Evolutionary conservation across 441 rosid genomes (phyloP), one percentile per base, ranked within the genome.

Genomic region (Euphorbia celastroides): DNA sequence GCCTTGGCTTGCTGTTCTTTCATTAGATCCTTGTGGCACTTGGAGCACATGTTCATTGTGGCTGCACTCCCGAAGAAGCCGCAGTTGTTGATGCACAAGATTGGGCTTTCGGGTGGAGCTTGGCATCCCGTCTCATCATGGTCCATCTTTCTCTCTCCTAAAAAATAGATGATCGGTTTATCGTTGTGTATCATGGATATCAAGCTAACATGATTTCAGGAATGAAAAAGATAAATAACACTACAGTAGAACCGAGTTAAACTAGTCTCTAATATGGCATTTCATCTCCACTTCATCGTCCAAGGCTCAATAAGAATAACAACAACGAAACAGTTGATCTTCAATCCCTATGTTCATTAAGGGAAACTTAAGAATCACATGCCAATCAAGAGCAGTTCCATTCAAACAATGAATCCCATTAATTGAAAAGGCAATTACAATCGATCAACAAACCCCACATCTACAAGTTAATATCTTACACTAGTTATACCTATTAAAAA

Each of bases 61-160:
- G 89, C 89, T 8, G 87, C 83, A 46, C 86, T 84, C 64, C 86
- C 87, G 12, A 82, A 82, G 81, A 84, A 80, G 77, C 98, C 98
- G 25, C 97, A 93, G 58, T 90, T 90, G 81, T 93, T 93, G 59
- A 87, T 36, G 76, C 98, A 93, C 56, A 88, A 74, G 75, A 87
- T 87, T 10, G 97, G 93, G 59, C 89, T 80, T 73, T 93, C 98
- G 2, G 95, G 93, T 68, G 93, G 88, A 74, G 96, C 88, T 72
- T 90, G 98, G 81, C 97, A 93, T 79, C 93, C 97, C 75, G 97
- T 90, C 83, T 93, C 87, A 64, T 92, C 91, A 50, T 88, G 96
- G 80, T 89, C 94, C 97, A 92, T 92, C 72, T 86, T 82, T 71
- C 68, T 71, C 75, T 66, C 77, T 71, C 74, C 7, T 7, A 2